Conservation (phyloP, 768 basidiomycete species). For the Tylopilus intermedius region DNA sequence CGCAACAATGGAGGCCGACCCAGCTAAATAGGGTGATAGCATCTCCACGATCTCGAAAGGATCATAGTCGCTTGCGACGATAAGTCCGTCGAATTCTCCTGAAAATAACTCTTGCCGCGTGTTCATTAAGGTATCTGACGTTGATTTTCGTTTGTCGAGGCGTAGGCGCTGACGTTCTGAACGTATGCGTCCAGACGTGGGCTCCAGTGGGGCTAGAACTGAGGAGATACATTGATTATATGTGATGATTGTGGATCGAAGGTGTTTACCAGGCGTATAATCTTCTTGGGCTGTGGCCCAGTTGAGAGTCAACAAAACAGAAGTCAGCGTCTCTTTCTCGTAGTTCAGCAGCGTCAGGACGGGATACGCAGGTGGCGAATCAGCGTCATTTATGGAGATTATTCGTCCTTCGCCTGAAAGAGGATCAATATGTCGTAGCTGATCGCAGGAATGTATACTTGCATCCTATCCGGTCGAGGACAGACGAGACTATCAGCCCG, state of each 20-base stretch:
- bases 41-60: conserved; percentile 73
- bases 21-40: conserved; percentile 71
- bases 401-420: conserved; percentile 70
- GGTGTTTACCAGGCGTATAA: conserved; percentile 56
- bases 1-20: conserved; percentile 82
- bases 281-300: conserved; percentile 86
- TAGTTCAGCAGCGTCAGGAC: conserved; percentile 86
- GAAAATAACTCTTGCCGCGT: conserved; percentile 76
- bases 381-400: conserved; percentile 80
- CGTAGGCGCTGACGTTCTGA: conserved; percentile 71
- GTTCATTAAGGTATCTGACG: conserved; percentile 54
- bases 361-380: conserved; percentile 90
- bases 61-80: conserved; percentile 83
- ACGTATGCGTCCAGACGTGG: conserved; percentile 52
- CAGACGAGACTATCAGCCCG: conserved; percentile 78
- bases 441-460: conserved; percentile 12
- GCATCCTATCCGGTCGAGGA: conserved; percentile 87
- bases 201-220: conserved; percentile 60
- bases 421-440: background rate
- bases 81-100: conserved; percentile 87
- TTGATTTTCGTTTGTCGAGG: conserved; percentile 70
- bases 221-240: conserved; percentile 4
- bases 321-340: conserved; percentile 43
- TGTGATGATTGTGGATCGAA: background rate
- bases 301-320: conserved; percentile 67